Percentiles rank a stretch among this genome's conserved stretches.
These are phyloP conservation scores for Cyberlindnera saturnus DNA, from an alignment of 805 yeast genomes.

Conservation along the genomic window DNA sequence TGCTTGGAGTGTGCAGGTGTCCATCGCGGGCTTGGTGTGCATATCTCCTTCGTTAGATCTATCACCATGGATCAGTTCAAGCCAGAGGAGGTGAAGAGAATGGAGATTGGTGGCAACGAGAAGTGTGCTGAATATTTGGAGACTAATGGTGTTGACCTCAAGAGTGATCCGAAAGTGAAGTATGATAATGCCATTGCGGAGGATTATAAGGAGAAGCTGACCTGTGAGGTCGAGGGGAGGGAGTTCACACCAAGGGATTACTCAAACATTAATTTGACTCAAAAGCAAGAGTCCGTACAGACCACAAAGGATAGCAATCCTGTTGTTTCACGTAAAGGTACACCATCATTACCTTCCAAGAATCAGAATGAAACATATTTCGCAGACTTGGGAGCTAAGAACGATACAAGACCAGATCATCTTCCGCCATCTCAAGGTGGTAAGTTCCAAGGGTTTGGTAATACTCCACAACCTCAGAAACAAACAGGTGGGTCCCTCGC, in stretches of 20 bases:
- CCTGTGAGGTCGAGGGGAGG: constrained; percentile 68
- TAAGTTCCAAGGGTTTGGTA: constrained; percentile 87
- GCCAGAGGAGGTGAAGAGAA: constrained; percentile 79
- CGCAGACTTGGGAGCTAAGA: constrained; percentile 68
- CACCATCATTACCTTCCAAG: constrained; percentile 30
- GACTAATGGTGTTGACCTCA: constrained; percentile 62
- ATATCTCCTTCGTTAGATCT: constrained; percentile 91
- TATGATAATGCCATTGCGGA: constrained; percentile 90
- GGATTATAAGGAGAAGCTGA: constrained; percentile 80
- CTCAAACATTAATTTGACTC: constrained; percentile 27
- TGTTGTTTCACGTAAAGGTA: constrained; percentile 36
- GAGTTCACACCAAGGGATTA: constrained; percentile 60
- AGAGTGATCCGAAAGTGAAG: constrained; percentile 62
- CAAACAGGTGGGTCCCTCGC: constrained; percentile 38
- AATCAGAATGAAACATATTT: constrained; percentile 76
- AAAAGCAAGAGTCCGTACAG: constrained; percentile 1
- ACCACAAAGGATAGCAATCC: constrained; percentile 15
- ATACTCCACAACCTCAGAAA: constrained; percentile 49
- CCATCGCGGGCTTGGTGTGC: constrained; percentile 95
- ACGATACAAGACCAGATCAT: constrained; percentile 66
- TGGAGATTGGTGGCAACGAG: constrained; percentile 94
- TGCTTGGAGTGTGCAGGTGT: constrained; percentile 97
- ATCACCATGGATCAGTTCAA: constrained; percentile 99
- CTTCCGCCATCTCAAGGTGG: constrained; percentile 95
- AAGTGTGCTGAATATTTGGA: constrained; percentile 63